Percentiles rank a stretch among this genome's conserved stretches.
These are phyloP conservation scores for Calonectria hongkongensis DNA, from an alignment of 2,329 filamentous ascomycete species.

Conservation along the genomic window DNA sequence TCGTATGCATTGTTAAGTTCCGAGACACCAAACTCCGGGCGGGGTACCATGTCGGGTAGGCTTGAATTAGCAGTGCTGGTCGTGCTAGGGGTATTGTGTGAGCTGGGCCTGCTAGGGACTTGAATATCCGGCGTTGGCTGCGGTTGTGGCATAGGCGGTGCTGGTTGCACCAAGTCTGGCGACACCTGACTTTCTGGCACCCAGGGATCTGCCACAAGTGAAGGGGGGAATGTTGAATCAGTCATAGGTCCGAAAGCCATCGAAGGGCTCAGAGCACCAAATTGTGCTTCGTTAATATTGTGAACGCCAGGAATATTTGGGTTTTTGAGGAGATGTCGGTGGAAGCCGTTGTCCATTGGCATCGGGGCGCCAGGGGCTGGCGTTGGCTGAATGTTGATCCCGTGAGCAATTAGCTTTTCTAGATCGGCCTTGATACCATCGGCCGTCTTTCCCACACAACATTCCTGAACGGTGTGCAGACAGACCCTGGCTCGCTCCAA, in stretches of 20 bases:
- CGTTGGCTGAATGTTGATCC: constrained; percentile 57
- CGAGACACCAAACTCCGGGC: constrained; percentile 58
- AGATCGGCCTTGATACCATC: constrained; percentile 68
- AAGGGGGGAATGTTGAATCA: constrained; percentile 57
- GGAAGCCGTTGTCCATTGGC: constrained; percentile 48
- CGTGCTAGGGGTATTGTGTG: constrained; percentile 15
- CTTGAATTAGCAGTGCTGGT: constrained; percentile 30
- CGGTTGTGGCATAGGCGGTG: constrained; percentile 4
- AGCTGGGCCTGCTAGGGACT: constrained; percentile 39
- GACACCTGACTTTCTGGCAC: constrained; percentile 55
- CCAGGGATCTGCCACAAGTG: constrained; percentile 57
- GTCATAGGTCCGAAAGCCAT: constrained; percentile 51
- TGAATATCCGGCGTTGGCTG: constrained; percentile 41
- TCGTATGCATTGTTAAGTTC: constrained; percentile 72
- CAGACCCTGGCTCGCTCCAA: constrained; percentile 71
- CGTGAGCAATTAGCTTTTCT: constrained; percentile 70
- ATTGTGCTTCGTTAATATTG: constrained; percentile 52
- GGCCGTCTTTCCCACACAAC: constrained; percentile 71
- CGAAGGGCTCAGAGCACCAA: constrained; percentile 43
- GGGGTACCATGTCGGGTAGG: constrained; percentile 47
- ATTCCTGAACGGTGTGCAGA: constrained; percentile 69
- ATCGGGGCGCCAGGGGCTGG: constrained; percentile 48
- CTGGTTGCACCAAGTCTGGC: constrained; percentile 49
- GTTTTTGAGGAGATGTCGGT: constrained; percentile 50
- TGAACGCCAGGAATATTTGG: constrained; percentile 56